Evolutionary conservation across 495 filamentous ascomycete species (phyloP), one percentile per base, ranked within the genome.

Genomic region (Penicillium arizonense): DNA sequence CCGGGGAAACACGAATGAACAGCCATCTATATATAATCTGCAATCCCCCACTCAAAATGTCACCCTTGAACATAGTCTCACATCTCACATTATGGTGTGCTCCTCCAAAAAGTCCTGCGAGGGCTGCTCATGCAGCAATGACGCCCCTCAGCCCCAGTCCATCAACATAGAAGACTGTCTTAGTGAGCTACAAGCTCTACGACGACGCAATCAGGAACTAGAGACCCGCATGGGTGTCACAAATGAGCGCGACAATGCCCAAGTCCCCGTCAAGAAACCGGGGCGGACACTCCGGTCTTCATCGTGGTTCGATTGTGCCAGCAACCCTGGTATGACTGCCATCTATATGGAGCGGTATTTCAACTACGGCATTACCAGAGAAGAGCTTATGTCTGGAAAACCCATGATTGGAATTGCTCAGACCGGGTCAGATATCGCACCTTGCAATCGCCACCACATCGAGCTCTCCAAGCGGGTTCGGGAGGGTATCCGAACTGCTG

Each of bases 351-450:
- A 82, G 56, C 70, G 79, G n/a, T 81, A 80, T 43, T 70, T 81
- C 47, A 82, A 81, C 56, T 82, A 76, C 40, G 79, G 79, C 3
- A 62, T 82, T 18, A 82, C 79, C 0, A 64, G 71, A 16, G 77
- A 82, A 37, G 79, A 82, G 52, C 62, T 82, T 5, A 73, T 77
- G 65, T 77, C 76, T 12, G 75, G 72, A 8, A 81, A 79, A 53
- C 79, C 79, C n/a, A 76, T 82, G 57, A 80, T 82, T 55, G 79
- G 79, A 35, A 82, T 81, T 48, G 79, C 78, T 0, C 77, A 82
- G 61, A 77, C 78, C 2, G 79, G 79, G 1, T 81, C 79, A 3
- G 79, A 82, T 53, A 63, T 82, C 30, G 67, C 77, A 2, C 77
- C 79, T 3, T 82, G 79, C 52, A 82, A 82, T 61, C 74, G 73